Evolutionary conservation across 2,329 filamentous ascomycete genomes (phyloP).

Genomic region (Botryotinia narcissicola): DNA sequence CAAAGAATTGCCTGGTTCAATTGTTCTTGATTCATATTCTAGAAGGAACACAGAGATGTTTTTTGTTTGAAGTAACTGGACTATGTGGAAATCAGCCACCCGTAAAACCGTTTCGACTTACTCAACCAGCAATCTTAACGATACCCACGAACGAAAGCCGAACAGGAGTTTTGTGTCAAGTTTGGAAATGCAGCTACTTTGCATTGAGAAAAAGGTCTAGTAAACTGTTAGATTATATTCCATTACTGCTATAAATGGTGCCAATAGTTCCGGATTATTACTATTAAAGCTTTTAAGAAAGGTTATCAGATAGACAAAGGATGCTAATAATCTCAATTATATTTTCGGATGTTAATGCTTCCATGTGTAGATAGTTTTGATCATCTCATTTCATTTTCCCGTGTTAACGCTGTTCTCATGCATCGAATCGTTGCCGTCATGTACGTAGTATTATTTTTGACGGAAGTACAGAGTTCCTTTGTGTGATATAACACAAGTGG

Average conservation of each 20-base stretch:
- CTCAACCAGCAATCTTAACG: background rate
- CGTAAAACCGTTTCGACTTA: constrained; percentile 12
- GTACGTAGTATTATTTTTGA: constrained; percentile 20
- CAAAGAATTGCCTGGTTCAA: constrained; percentile 24
- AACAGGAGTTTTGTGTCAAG: constrained; percentile 8
- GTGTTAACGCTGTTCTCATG: constrained; percentile 14
- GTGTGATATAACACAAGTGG: constrained; percentile 29
- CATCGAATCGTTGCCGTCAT: constrained; percentile 23
- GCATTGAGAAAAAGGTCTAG: constrained; percentile 18
- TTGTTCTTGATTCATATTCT: constrained; percentile 22
- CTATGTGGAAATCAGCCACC: constrained; percentile 19
- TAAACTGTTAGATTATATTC: constrained; percentile 15
- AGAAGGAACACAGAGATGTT: constrained; percentile 21
- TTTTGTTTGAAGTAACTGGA: constrained; percentile 10
- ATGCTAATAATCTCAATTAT: constrained; percentile 3
- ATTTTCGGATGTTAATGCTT: constrained; percentile 2
- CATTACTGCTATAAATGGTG: constrained; percentile 11
- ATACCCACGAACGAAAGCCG: background rate
- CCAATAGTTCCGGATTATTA: constrained; percentile 10
- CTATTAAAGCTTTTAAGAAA: background rate
- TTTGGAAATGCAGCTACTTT: constrained; percentile 27
- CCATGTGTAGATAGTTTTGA: constrained; percentile 8
- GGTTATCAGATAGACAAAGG: constrained; percentile 1
- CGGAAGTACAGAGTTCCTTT: constrained; percentile 25
- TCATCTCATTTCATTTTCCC: constrained; percentile 6